Base-by-base conservation (phyloP, 2,329 filamentous ascomycete genomes). In the Byssochlamys sp. region DNA sequence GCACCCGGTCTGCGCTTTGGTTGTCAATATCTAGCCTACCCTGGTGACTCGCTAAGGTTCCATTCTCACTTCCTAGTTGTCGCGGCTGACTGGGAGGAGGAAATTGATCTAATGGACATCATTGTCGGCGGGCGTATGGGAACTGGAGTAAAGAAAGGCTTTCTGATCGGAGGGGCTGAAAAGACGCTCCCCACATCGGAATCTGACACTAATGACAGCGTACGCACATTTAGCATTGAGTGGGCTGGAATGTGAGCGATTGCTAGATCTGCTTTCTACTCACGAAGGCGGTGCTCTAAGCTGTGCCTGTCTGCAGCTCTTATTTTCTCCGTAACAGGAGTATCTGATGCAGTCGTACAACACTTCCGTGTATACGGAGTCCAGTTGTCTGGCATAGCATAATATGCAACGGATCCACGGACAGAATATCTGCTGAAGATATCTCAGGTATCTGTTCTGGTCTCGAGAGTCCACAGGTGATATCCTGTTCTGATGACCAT, bases 141-240 rank as follows among this genome's bases (percentile, higher is more conserved):
- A 0, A 97, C 94, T 1, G 90, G 90, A 54, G 94, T 97, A 24
- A 99, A 99, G 80, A 99, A 99, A 75, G 89, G 90, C 0, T 96
- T 91, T 66, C 76, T 99, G 56, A 81, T 99, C 58, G 92, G 91
- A 5, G 91, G 90, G 0, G 79, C 82, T 65, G 76, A 81, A 56
- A 52, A 71, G 7, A 66, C 70, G 1, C 69, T 67, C 45, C 71
- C 77, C 33, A 71, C 69, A 10, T 64, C 69, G 14, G 78, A 67
- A 31, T 61, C 68, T 26, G 61, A 71, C 55, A 73, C 60, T 51
- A 56, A 65, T 57, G 55, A 63, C 24, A 68, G 61, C 31, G 73
- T 92, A 25, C 81, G 89, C 63, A 83, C 88, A 0, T 96, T 95
- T 68, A 91, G 88, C 64, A 82, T 96, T 55, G 91, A 96, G 75